phyloP scores from a whole-genome alignment of 2,329 filamentous ascomycete genomes.

The Trichoderma breve region DNA sequence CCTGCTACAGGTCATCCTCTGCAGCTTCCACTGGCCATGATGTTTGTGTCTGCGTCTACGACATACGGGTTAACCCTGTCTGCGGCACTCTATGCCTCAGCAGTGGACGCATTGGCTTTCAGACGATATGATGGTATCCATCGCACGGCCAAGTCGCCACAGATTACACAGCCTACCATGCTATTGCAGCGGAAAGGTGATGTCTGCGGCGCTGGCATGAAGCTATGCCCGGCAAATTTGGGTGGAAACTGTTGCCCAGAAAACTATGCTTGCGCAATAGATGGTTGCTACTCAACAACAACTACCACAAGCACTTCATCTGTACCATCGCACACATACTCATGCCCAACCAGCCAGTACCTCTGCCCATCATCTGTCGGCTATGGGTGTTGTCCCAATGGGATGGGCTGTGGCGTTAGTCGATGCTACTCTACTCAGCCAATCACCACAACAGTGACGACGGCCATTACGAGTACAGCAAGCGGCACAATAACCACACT shows the following conservation, averaged over 20 bases:
- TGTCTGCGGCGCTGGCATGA: conserved; percentile 30
- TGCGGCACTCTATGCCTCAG: neutral
- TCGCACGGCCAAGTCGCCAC: conserved; percentile 30
- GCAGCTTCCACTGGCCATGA: neutral
- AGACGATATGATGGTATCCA: conserved; percentile 34
- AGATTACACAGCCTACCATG: conserved; percentile 24
- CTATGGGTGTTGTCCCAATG: conserved; percentile 53
- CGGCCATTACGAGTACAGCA: conserved; percentile 46
- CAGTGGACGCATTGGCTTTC: conserved; percentile 27
- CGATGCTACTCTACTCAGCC: conserved; percentile 50
- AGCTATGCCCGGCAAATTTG: conserved; percentile 39
- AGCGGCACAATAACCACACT: conserved; percentile 40
- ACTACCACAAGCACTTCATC: conserved; percentile 43
- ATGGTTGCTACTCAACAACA: conserved; percentile 48
- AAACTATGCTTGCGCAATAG: conserved; percentile 47
- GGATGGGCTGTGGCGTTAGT: conserved; percentile 47
- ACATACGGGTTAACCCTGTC: neutral
- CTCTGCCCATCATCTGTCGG: conserved; percentile 50
- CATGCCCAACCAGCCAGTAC: conserved; percentile 46
- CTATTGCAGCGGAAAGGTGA: conserved; percentile 13
- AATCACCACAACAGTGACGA: conserved; percentile 44
- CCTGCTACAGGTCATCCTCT: neutral
- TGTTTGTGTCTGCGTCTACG: neutral
- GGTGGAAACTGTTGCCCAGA: conserved; percentile 49
- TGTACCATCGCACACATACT: conserved; percentile 34